phyloP scores from a whole-genome alignment of 176 grass and related monocot genomes.

The Pharus latifolius region DNA sequence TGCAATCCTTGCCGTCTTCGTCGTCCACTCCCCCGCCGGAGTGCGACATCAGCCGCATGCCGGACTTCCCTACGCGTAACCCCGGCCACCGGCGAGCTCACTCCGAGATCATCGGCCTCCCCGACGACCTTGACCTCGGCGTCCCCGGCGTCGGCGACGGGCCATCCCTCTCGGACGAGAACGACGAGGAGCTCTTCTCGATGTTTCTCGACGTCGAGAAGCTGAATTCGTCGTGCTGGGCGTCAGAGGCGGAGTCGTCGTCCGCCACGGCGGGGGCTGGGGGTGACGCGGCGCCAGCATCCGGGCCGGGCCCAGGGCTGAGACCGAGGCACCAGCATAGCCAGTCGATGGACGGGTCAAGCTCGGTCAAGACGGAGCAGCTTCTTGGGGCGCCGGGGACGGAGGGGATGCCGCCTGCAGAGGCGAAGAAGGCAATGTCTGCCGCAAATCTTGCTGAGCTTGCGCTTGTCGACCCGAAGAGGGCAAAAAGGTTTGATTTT shows the following conservation, averaged over 20 bases:
- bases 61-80: slow-evolving; percentile 25
- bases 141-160: slow-evolving; percentile 25
- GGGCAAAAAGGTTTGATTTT: slow-evolving; percentile 58
- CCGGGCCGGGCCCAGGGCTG: neutral
- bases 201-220: slow-evolving; percentile 54
- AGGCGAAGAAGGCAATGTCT: slow-evolving; percentile 58
- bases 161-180: slow-evolving; percentile 45
- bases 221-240: slow-evolving; percentile 40
- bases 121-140: slow-evolving; percentile 46
- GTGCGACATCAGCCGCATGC: slow-evolving; percentile 43
- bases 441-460: slow-evolving; percentile 71
- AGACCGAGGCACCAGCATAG: slow-evolving; percentile 61
- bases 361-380: slow-evolving; percentile 34
- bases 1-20: neutral
- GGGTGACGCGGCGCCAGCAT: neutral
- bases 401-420: slow-evolving; percentile 29
- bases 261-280: neutral
- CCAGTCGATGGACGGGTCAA: slow-evolving; percentile 55
- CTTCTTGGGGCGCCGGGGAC: slow-evolving; percentile 28
- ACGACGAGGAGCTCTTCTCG: slow-evolving; percentile 59
- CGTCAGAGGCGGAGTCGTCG: slow-evolving; percentile 27
- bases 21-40: neutral
- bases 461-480: slow-evolving; percentile 64
- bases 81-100: slow-evolving; percentile 54
- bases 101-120: slow-evolving; percentile 65